Percentiles rank a stretch among this genome's conserved stretches.
phyloP scores from a whole-genome alignment of 345 rosid genomes.

The Eucalyptus shirleyi region DNA sequence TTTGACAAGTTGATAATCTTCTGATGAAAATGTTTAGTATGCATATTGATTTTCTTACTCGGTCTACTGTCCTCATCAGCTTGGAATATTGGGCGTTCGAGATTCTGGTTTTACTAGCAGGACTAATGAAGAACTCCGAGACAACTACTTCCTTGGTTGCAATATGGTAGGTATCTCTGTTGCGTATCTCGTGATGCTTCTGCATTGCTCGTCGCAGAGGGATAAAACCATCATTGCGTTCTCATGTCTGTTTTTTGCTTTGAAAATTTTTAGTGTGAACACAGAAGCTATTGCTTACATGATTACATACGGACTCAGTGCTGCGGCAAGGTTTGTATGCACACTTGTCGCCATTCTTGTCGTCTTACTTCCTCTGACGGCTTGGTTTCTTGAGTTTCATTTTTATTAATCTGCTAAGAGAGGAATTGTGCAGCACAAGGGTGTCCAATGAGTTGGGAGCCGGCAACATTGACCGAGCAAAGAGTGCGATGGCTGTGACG shows the following conservation, averaged over 20 bases:
- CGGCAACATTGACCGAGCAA: slow-evolving; percentile 27
- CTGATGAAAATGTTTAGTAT: background rate
- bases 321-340: slow-evolving; percentile 61
- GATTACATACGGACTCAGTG: slow-evolving; percentile 67
- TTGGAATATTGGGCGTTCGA: slow-evolving; percentile 86
- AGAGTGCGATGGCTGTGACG: slow-evolving; percentile 31
- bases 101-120: slow-evolving; percentile 67
- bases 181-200: background rate
- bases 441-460: slow-evolving; percentile 83
- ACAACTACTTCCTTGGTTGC: slow-evolving; percentile 55
- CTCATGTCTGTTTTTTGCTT: background rate
- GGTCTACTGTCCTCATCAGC: slow-evolving; percentile 1
- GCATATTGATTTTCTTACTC: background rate
- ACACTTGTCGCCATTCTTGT: background rate
- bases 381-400: background rate
- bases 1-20: background rate
- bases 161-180: slow-evolving; percentile 33
- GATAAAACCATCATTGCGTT: background rate
- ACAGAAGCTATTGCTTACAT: slow-evolving; percentile 57
- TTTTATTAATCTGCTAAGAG: background rate
- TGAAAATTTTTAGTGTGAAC: slow-evolving; percentile 26
- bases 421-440: slow-evolving; percentile 41
- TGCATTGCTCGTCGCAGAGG: background rate
- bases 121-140: slow-evolving; percentile 53
- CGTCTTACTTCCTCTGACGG: background rate